Evolutionary conservation across 495 filamentous ascomycete species (phyloP).

Genomic region (Xylaria longipes): DNA sequence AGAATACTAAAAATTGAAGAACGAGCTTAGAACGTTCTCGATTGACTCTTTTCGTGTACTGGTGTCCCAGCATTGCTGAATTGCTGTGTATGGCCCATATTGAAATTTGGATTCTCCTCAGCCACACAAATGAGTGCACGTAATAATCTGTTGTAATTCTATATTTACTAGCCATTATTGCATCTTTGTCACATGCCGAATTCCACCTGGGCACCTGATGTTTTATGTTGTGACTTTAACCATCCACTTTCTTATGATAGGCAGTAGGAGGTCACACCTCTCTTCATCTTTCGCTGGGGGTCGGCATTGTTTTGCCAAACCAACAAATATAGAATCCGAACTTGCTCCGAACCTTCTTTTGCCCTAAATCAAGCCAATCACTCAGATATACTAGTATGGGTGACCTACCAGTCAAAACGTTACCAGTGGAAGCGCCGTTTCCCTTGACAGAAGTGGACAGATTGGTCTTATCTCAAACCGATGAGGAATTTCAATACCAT

Average conservation of each 20-base stretch:
- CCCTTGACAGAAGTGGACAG: conserved; percentile 70
- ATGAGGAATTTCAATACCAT: conserved; percentile 71
- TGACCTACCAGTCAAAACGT: conserved; percentile 19
- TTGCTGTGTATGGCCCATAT: background rate
- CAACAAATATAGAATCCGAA: background rate
- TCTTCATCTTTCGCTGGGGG: background rate
- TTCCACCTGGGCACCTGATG: too few relatives aligned
- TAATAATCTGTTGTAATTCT: background rate
- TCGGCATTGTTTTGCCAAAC: background rate
- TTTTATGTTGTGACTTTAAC: background rate
- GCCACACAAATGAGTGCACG: background rate
- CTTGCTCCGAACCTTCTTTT: background rate
- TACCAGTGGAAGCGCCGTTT: conserved; percentile 56
- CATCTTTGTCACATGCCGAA: background rate
- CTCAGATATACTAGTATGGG: conserved; percentile 23
- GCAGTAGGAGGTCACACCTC: background rate
- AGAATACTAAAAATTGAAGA: background rate
- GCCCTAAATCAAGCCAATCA: background rate
- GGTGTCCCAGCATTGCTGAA: background rate
- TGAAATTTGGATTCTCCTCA: background rate
- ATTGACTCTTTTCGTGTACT: background rate
- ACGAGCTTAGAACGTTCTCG: background rate
- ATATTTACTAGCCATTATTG: background rate
- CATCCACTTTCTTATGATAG: background rate
- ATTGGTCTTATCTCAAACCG: conserved; percentile 69